Conservation (phyloP, 345 rosid genomes). For the Lumnitzera littorea region DNA sequence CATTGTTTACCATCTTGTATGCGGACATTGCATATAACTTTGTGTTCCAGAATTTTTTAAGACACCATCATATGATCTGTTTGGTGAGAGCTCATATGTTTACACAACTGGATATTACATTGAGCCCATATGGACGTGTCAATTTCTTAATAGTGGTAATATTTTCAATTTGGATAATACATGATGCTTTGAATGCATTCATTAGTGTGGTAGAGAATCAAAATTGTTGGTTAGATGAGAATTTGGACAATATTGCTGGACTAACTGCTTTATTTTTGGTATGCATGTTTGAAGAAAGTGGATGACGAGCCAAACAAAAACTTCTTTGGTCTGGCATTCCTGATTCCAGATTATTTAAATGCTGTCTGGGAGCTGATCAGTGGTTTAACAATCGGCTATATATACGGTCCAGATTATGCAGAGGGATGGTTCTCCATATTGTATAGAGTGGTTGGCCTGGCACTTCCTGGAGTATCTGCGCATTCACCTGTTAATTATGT, state of each 20-base stretch:
- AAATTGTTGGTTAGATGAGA: too few relatives aligned
- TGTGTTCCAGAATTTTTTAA: too few relatives aligned
- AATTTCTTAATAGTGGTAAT: too few relatives aligned
- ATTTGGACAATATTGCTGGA: background rate
- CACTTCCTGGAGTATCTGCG: slow-evolving; percentile 55
- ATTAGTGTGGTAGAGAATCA: too few relatives aligned
- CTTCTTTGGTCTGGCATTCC: slow-evolving; percentile 36
- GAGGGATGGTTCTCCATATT: slow-evolving; percentile 68
- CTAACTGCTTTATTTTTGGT: slow-evolving; percentile 5
- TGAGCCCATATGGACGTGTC: too few relatives aligned
- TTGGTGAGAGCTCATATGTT: too few relatives aligned
- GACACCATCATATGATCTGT: too few relatives aligned
- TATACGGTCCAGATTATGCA: slow-evolving; percentile 48
- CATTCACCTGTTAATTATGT: slow-evolving; percentile 65
- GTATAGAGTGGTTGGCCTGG: slow-evolving; percentile 46
- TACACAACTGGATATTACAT: too few relatives aligned
- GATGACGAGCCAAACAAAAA: slow-evolving; percentile 72
- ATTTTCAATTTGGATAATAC: too few relatives aligned
- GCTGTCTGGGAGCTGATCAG: slow-evolving; percentile 74
- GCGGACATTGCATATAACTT: too few relatives aligned
- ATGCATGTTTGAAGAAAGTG: slow-evolving; percentile 37
- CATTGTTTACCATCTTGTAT: too few relatives aligned
- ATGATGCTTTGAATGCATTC: too few relatives aligned
- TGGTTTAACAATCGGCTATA: slow-evolving; percentile 48
- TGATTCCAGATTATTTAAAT: slow-evolving; percentile 31